These are phyloP conservation scores for Tetramitus jugosus DNA, from an alignment of 208 protist species.

Conservation along the genomic window DNA sequence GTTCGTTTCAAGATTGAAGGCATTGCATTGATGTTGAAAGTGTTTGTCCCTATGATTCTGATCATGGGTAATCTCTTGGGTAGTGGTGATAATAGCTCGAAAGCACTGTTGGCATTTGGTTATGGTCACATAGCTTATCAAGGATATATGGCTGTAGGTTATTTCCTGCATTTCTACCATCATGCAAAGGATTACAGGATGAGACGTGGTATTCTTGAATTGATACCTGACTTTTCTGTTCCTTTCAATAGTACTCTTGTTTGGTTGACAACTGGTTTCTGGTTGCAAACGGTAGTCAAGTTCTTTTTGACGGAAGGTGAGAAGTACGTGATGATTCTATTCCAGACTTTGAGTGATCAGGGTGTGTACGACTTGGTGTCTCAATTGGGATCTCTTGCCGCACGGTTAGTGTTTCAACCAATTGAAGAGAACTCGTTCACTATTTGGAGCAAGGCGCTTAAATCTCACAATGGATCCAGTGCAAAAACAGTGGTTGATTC, in stretches of 20 bases:
- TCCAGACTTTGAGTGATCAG: constrained; percentile 53
- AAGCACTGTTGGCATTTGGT: neutral
- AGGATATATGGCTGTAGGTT: neutral
- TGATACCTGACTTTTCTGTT: too few species aligned
- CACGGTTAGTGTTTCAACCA: constrained; percentile 70
- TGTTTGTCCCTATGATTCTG: constrained; percentile 9
- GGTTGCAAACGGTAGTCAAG: constrained; percentile 64
- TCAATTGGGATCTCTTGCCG: constrained; percentile 70
- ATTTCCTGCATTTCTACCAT: neutral
- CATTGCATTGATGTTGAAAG: constrained; percentile 25
- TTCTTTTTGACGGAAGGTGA: constrained; percentile 71
- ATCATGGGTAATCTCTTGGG: neutral
- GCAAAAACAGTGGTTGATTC: neutral
- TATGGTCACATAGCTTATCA: neutral
- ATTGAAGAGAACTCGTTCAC: constrained; percentile 72
- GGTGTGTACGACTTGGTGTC: constrained; percentile 69
- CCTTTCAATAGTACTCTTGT: too few species aligned
- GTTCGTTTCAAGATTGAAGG: constrained; percentile 29
- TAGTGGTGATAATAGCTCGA: neutral
- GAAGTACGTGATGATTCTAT: constrained; percentile 60
- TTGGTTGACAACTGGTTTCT: constrained; percentile 49
- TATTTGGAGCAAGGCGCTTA: constrained; percentile 54
- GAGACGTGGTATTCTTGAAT: too few species aligned
- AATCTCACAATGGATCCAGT: constrained; percentile 15
- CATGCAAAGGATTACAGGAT: too few species aligned